phyloP scores from a whole-genome alignment of 2,329 filamentous ascomycete species.

The Pseudogymnoascus sp. region DNA sequence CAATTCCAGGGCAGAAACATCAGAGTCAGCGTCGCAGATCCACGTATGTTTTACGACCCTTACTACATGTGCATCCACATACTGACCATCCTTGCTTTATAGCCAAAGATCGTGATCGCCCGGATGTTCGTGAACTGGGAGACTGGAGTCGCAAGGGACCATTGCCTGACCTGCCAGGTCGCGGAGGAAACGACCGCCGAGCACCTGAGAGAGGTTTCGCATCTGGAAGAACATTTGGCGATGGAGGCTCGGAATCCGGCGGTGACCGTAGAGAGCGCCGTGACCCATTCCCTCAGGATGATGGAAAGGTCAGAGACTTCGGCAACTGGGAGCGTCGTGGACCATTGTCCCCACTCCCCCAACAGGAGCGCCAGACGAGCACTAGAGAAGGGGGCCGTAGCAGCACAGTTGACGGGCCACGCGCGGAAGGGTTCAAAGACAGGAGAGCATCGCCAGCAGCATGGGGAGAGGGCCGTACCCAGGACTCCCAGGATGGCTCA shows the following conservation, averaged over 20 bases:
- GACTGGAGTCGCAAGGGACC: slow-evolving; percentile 94
- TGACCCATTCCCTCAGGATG: slow-evolving; percentile 57
- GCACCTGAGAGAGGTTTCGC: slow-evolving; percentile 45
- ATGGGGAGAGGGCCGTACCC: slow-evolving; percentile 59
- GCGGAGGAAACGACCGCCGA: slow-evolving; percentile 38
- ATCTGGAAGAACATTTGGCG: slow-evolving; percentile 30
- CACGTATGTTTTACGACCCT: slow-evolving; percentile 57
- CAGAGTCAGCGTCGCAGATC: slow-evolving; percentile 91
- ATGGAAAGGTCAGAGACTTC: slow-evolving; percentile 72
- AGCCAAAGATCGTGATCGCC: slow-evolving; percentile 73
- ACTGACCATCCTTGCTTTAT: slow-evolving; percentile 14
- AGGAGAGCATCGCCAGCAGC: slow-evolving; percentile 62
- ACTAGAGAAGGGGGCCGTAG: slow-evolving; percentile 51
- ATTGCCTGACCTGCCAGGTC: slow-evolving; percentile 60
- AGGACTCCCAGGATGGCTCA: slow-evolving; percentile 54
- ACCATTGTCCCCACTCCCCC: slow-evolving; percentile 66
- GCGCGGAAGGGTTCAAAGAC: slow-evolving; percentile 49
- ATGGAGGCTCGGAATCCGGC: slow-evolving; percentile 43
- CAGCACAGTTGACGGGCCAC: slow-evolving; percentile 50
- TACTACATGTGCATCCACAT: slow-evolving; percentile 24
- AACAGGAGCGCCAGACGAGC: slow-evolving; percentile 39
- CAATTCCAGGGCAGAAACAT: slow-evolving; percentile 84
- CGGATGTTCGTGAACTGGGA: slow-evolving; percentile 70
- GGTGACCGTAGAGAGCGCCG: slow-evolving; percentile 60
- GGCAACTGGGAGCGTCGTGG: slow-evolving; percentile 93